phyloP scores from a whole-genome alignment of 2,329 filamentous ascomycete species.

The Xylariales sp. region DNA sequence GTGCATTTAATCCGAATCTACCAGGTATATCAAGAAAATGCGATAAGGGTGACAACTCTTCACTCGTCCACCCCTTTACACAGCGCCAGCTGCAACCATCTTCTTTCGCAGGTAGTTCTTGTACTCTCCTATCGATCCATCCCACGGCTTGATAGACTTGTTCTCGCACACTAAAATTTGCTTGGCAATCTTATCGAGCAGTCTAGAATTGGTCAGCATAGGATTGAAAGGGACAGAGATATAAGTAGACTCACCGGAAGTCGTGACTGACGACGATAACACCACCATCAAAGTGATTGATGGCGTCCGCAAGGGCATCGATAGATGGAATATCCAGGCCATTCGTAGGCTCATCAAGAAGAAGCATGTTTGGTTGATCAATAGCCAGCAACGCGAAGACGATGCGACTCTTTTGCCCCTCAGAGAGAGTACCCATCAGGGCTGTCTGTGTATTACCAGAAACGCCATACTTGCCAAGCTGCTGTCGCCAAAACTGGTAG shows the following conservation, averaged over 20 bases:
- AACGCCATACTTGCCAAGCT: constrained; percentile 91
- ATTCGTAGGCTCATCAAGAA: constrained; percentile 98
- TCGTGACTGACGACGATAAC: constrained; percentile 98
- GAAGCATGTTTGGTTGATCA: constrained; percentile 92
- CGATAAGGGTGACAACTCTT: no score
- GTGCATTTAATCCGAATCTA: constrained; percentile 5
- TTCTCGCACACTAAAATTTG: constrained; percentile 99
- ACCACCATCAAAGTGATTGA: constrained; percentile 93
- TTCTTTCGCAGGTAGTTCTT: constrained; percentile 99
- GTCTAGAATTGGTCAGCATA: constrained; percentile 44
- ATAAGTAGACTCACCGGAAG: constrained; percentile 70
- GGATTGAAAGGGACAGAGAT: not conserved
- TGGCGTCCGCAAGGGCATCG: constrained; percentile 93
- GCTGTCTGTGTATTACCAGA: constrained; percentile 92
- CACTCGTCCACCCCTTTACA: constrained; percentile 56
- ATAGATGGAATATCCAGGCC: constrained; percentile 98
- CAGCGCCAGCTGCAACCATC: constrained; percentile 85
- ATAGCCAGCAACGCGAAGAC: constrained; percentile 96
- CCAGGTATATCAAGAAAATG: constrained; percentile 4
- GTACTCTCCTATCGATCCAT: constrained; percentile 86
- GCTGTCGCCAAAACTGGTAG: constrained; percentile 99
- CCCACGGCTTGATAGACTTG: constrained; percentile 87
- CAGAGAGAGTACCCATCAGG: constrained; percentile 94
- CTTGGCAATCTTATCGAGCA: constrained; percentile 99
- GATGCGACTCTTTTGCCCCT: constrained; percentile 96